Base-by-base conservation (phyloP, 208 protist species). In the Leishmania lainsoni region DNA sequence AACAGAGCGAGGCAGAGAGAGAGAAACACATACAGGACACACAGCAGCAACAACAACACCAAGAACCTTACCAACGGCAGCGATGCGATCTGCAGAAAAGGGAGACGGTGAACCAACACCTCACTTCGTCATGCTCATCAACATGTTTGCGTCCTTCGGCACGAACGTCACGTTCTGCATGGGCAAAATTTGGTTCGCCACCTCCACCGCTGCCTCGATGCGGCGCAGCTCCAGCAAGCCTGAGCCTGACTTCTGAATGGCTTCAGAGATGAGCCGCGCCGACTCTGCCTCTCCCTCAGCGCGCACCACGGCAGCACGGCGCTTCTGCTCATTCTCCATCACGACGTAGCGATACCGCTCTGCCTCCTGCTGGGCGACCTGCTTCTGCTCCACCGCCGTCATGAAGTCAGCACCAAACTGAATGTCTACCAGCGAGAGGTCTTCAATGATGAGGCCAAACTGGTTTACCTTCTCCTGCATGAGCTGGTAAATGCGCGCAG, bases 401-500 rank as follows among this genome's bases (percentile, higher is more conserved):
- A 98, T 99, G 78, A 99, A 99, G 84, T 99, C 98, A 16, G 93
- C 87, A 66, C 97, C 95, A 80, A 99, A 99, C 83, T 96, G 94
- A 75, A 99, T 98, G 80, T 99, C 94, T n/a, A 98, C 97, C 52
- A 99, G 98, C 22, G 98, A 99, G 61, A 99, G 95, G 84, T 99
- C 99, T 79, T 99, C 98, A 17, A 99, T 83, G 39, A 98, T 78
- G 74, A 99, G 93, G 83, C 98, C 90, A 85, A 99, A 99, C 81
- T 99, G 98, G 56, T 93, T 87, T 5, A 99, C 98, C 81, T 99
- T 99, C 79, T 98, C 90, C 76, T 94, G 91, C 84, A 99, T 98
- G 80, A 97, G 90, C 77, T 98, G 90, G 77, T 92, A 97, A 68
- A 99, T 98, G 65, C 97, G 92, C 3, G 93, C 89, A 8, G 92